Evolutionary conservation across 108 stramenopile genomes (phyloP).

Genomic region (Schizochytrium sp.): DNA sequence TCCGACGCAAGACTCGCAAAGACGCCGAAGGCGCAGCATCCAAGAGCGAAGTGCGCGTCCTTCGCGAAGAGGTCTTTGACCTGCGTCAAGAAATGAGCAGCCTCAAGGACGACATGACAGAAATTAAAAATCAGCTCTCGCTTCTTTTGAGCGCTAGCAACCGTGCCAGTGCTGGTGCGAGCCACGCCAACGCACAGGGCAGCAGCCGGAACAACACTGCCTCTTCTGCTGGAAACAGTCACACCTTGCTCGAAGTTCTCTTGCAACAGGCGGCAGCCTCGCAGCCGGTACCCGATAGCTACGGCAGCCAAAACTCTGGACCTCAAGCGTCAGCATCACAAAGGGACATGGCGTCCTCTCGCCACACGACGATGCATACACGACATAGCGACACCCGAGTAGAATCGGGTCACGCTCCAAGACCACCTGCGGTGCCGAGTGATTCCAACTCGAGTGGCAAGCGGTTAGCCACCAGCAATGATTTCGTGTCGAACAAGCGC

Average conservation of each 20-base stretch:
- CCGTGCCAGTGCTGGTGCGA: background rate
- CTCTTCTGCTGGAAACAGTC: background rate
- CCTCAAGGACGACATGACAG: background rate
- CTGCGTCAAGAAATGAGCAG: background rate
- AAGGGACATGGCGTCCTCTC: no score
- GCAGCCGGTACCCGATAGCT: background rate
- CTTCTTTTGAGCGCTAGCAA: background rate
- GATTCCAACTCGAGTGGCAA: background rate
- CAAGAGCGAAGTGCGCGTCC: background rate
- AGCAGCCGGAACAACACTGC: background rate
- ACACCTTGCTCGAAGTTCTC: background rate
- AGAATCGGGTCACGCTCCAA: background rate
- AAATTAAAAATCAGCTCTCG: background rate
- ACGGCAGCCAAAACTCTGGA: background rate
- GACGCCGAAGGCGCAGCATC: background rate
- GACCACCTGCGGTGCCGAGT: background rate
- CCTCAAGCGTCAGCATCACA: background rate
- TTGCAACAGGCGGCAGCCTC: background rate
- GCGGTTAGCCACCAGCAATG: no score
- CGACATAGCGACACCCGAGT: no score
- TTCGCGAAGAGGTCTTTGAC: background rate
- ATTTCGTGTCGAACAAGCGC: background rate
- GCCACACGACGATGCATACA: no score
- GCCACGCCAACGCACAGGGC: background rate
- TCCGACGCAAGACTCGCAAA: background rate